Conservation (phyloP, 2,329 filamentous ascomycete species). For the Colletotrichum cereale region DNA sequence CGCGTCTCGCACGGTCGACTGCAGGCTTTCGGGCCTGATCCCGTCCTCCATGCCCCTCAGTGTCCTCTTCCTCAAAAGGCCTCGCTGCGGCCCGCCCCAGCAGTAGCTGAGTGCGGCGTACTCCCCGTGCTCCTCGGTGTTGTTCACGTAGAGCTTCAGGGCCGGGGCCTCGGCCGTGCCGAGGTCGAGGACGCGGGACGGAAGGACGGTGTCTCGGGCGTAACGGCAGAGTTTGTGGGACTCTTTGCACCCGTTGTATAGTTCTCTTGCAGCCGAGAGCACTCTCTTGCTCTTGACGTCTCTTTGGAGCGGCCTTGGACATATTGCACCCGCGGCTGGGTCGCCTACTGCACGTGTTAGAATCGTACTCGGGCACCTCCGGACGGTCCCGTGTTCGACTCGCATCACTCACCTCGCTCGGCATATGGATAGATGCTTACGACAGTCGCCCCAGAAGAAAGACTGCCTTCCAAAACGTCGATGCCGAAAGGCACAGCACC, state of each 20-base stretch:
- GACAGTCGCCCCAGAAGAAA: not conserved
- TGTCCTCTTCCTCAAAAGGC: not conserved
- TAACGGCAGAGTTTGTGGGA: conserved; percentile 14
- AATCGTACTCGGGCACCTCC: not conserved
- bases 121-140: not conserved
- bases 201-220: conserved; percentile 10
- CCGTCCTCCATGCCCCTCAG: not conserved
- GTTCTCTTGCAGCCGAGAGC: not conserved
- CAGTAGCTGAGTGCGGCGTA: conserved; percentile 43
- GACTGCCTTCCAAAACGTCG: conserved; percentile 10
- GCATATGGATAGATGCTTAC: conserved; percentile 13
- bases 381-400: not conserved
- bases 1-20: conserved; percentile 36
- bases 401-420: not conserved
- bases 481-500: not conserved
- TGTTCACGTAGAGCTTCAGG: conserved; percentile 21
- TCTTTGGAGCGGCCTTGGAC: conserved; percentile 14
- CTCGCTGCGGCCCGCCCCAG: conserved; percentile 38
- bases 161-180: not conserved
- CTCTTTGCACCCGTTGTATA: not conserved
- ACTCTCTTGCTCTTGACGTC: conserved; percentile 14
- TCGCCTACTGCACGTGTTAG: not conserved
- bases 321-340: not conserved
- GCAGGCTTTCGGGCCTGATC: not conserved
- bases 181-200: conserved; percentile 32